Evolutionary conservation across 1,139 yeast species (phyloP), one percentile per base, ranked within the genome.

Genomic region (Blastobotrys apis): DNA sequence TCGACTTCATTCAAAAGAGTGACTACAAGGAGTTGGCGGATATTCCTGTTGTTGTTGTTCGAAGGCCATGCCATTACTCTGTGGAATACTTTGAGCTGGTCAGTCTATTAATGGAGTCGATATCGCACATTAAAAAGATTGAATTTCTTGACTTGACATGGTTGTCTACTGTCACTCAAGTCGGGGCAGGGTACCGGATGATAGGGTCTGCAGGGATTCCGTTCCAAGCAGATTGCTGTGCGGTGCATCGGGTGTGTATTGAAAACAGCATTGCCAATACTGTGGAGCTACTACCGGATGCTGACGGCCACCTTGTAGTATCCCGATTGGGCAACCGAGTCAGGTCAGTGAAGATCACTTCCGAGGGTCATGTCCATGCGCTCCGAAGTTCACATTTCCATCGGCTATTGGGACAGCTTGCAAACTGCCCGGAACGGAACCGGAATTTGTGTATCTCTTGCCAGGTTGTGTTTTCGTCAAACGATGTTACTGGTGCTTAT

Each of bases 261-360:
- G 9, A 10, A 9, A 13, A 25, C 10, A 17, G 39, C 2, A 16
- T 25, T 5, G 39, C 31, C n/a, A 25, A 17, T 15, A 19, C 17
- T 25, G 29, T 36, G 31, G 39, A 36, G 22, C 20, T 36, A 16
- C 19, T 25, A 4, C 39, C 39, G 8, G 39, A 36, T 25, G 39
- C 23, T n/a, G 23, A n/a, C 19, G 39, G 39, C 13, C 23, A 36
- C 26, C 22, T 25, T 5, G 16, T 36, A 3, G 20, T 36, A 6
- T 15, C 39, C n/a, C 20, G 32, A 25, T 16, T 36, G 20, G 38
- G 38, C 3, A 23, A 20, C n/a, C 20, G 13, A 19, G 21, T 36
- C n/a, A 13, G 26, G 22, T 36, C 39, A 17, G 21, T 36, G n/a
- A 23, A 25, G 21, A 10, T 36, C 4, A 36, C 39, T 3, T 21